phyloP scores from a whole-genome alignment of 192 early-diverging fungal species.

The Gamsiella multidivaricata region DNA sequence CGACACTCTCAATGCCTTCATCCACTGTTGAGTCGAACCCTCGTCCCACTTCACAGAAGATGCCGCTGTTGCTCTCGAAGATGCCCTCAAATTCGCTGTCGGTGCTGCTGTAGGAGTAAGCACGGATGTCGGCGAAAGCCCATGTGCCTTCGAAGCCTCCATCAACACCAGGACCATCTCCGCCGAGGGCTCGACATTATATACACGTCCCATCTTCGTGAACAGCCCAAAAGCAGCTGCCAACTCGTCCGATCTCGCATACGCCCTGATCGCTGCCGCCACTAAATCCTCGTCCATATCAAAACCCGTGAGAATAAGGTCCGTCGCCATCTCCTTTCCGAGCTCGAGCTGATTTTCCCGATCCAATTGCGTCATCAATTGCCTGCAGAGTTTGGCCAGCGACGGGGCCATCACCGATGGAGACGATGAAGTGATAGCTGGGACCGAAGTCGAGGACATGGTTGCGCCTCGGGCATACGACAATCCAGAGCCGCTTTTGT shows the following conservation, averaged over 20 bases:
- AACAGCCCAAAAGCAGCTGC: conserved; percentile 34
- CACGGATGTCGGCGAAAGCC: neutral
- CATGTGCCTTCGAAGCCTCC: conserved; percentile 12
- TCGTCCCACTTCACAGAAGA: conserved; percentile 9
- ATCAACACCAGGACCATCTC: conserved; percentile 24
- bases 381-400: neutral
- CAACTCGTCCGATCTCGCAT: conserved; percentile 25
- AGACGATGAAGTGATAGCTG: conserved; percentile 13
- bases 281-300: conserved; percentile 25
- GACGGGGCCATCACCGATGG: conserved; percentile 4
- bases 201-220: conserved; percentile 28
- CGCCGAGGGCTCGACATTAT: conserved; percentile 12
- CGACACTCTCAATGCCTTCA: conserved; percentile 1
- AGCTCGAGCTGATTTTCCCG: neutral
- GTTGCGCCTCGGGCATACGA: neutral
- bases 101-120: too few species aligned
- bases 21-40: conserved; percentile 7
- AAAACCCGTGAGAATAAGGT: conserved; percentile 24
- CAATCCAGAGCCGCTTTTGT: neutral
- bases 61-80: neutral
- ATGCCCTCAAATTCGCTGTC: neutral
- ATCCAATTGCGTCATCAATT: conserved; percentile 11
- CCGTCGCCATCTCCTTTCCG: conserved; percentile 24
- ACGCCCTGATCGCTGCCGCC: conserved; percentile 3
- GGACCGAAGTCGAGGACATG: neutral